phyloP scores from a whole-genome alignment of 2,329 filamentous ascomycete species.

The Alternaria tenuissima region DNA sequence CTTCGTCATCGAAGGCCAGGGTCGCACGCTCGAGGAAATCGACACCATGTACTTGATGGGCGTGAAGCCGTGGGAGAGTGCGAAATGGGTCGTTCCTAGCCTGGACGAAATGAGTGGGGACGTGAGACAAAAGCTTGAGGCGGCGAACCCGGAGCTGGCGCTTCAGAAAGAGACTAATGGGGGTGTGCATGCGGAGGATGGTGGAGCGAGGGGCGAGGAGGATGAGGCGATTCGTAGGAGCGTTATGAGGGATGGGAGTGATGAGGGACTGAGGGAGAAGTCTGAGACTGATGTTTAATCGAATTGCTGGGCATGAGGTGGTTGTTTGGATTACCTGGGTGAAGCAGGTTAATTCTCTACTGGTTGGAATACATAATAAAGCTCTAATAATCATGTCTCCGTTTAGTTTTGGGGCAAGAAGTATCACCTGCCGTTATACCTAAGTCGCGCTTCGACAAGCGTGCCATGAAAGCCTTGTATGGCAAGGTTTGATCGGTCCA shows the following conservation, averaged over 20 bases:
- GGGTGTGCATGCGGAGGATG: background rate
- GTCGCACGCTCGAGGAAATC: constrained; percentile 78
- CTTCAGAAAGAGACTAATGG: constrained; percentile 16
- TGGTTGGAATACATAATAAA: no score
- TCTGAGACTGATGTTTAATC: background rate
- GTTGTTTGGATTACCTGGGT: background rate
- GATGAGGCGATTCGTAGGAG: constrained; percentile 8
- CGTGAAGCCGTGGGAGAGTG: constrained; percentile 70
- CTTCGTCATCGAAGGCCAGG: constrained; percentile 78
- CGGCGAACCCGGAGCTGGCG: constrained; percentile 31
- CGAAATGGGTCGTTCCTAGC: constrained; percentile 56
- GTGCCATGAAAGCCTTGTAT: no score
- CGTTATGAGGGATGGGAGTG: constrained; percentile 6
- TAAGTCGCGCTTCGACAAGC: no score
- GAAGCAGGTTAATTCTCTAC: background rate
- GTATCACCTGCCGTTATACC: no score
- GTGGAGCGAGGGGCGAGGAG: constrained; percentile 5
- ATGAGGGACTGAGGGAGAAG: constrained; percentile 17
- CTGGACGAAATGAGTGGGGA: constrained; percentile 38
- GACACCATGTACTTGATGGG: constrained; percentile 62
- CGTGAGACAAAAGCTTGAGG: constrained; percentile 31
- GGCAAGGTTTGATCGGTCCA: no score
- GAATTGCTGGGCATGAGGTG: no score
- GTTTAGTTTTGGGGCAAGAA: no score
- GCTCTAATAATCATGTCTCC: no score